Evolutionary conservation across 2,329 filamentous ascomycete genomes (phyloP).

Genomic region (Dissoconium aciculare): DNA sequence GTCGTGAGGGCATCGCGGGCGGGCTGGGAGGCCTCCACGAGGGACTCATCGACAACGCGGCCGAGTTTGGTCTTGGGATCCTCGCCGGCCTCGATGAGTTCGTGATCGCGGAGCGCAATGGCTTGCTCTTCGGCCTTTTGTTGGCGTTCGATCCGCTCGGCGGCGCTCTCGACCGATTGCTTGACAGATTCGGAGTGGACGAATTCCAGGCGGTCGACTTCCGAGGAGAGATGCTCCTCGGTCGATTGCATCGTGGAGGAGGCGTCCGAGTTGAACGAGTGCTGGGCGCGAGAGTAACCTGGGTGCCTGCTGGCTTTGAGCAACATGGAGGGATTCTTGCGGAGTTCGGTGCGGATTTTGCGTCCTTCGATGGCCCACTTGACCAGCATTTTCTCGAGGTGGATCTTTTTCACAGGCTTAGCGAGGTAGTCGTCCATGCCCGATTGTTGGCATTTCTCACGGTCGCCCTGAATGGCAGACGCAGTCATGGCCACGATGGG

Average conservation of each 20-base stretch:
- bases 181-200: constrained; percentile 27
- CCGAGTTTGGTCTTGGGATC: constrained; percentile 21
- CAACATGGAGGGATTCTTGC: constrained; percentile 8
- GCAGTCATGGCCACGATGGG: constrained; percentile 75
- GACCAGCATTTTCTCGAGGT: constrained; percentile 55
- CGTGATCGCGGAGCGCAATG: constrained; percentile 38
- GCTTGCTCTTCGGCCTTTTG: constrained; percentile 41
- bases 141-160: constrained; percentile 32
- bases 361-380: constrained; percentile 45
- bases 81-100: constrained; percentile 36
- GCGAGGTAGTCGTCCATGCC: constrained; percentile 62
- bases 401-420: constrained; percentile 56
- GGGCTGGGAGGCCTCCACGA: constrained; percentile 1
- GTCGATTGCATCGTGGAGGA: constrained; percentile 14
- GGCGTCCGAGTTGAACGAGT: constrained; percentile 12
- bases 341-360: constrained; percentile 17
- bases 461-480: constrained; percentile 61
- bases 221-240: constrained; percentile 20
- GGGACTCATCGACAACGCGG: constrained; percentile 9
- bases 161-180: constrained; percentile 29
- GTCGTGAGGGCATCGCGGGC: constrained; percentile 6
- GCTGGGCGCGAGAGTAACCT: constrained; percentile 6
- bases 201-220: constrained; percentile 23
- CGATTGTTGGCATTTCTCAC: constrained; percentile 56
- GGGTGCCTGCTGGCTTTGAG: constrained; percentile 6